phyloP scores from a whole-genome alignment of 192 early-diverging fungal species.

The Coemansia sp. region DNA sequence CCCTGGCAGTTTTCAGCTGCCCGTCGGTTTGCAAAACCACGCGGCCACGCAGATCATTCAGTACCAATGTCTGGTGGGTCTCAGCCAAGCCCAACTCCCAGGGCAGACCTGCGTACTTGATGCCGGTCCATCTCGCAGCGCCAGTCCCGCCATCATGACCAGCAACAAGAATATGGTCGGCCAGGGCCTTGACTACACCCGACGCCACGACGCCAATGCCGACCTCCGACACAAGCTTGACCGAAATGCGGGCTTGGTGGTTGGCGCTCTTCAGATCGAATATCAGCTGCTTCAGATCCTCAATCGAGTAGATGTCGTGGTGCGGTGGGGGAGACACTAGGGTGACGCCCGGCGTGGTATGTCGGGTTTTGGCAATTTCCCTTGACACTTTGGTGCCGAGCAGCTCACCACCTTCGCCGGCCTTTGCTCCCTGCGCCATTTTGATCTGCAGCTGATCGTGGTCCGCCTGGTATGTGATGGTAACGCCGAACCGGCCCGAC shows the following conservation, averaged over 20 bases:
- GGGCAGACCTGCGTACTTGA: constrained; percentile 97
- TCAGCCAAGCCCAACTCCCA: constrained; percentile 99
- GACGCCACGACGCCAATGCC: constrained; percentile 97
- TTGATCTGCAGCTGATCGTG: constrained; percentile 99
- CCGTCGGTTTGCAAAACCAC: constrained; percentile 98
- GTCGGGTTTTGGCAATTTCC: constrained; percentile 83
- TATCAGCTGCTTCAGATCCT: constrained; percentile 98
- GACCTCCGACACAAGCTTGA: constrained; percentile 97
- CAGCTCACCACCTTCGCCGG: constrained; percentile 94
- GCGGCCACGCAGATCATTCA: constrained; percentile 94
- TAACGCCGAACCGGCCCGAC: constrained; percentile 97
- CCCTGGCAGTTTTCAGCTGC: constrained; percentile 95
- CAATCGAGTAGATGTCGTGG: constrained; percentile 99
- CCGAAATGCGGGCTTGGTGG: constrained; percentile 86
- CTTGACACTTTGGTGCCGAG: constrained; percentile 73
- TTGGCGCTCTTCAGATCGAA: constrained; percentile 97
- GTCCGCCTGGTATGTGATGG: constrained; percentile 90
- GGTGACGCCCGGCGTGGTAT: constrained; percentile 94
- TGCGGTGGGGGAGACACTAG: constrained; percentile 97
- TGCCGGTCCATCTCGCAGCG: constrained; percentile 95
- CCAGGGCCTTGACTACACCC: constrained; percentile 96
- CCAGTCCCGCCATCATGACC: constrained; percentile 99
- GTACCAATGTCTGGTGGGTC: constrained; percentile 97
- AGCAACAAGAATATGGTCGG: constrained; percentile 92
- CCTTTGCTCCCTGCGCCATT: constrained; percentile 99